Conservation (phyloP, 306 rosid genomes). For the Vicia sativa region DNA sequence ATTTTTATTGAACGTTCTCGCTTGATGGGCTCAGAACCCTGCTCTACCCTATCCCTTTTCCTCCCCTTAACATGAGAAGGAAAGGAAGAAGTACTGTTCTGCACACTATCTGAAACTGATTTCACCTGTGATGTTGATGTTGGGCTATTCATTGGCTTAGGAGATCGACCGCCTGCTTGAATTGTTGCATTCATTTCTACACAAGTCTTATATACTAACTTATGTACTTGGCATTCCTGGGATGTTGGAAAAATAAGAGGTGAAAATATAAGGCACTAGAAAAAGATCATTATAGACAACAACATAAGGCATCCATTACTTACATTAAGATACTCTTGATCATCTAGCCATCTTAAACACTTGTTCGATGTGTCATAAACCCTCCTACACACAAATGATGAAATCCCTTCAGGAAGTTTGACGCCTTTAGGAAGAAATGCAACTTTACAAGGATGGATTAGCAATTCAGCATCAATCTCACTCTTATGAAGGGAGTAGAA, state of each 20-base stretch:
- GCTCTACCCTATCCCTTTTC: slow-evolving; percentile 85
- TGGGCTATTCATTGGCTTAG: slow-evolving; percentile 77
- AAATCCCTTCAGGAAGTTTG: slow-evolving; percentile 73
- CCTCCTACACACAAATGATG: slow-evolving; percentile 83
- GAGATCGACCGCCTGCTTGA: slow-evolving; percentile 86
- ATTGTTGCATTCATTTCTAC: slow-evolving; percentile 78
- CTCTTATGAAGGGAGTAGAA: slow-evolving; percentile 90
- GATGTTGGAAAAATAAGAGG: not conserved
- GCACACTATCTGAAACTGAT: slow-evolving; percentile 73
- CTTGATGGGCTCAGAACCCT: slow-evolving; percentile 61
- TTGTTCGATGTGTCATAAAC: slow-evolving; percentile 78
- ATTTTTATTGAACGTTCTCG: slow-evolving; percentile 58
- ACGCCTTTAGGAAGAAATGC: slow-evolving; percentile 80
- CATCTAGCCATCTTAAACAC: slow-evolving; percentile 39
- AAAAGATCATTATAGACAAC: not conserved
- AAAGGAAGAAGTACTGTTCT: slow-evolving; percentile 62
- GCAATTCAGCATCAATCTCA: slow-evolving; percentile 74
- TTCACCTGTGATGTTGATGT: slow-evolving; percentile 73
- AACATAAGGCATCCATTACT: slow-evolving; percentile 40
- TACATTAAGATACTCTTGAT: slow-evolving; percentile 77
- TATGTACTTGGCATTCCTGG: slow-evolving; percentile 82
- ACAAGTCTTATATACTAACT: slow-evolving; percentile 62
- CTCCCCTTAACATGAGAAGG: slow-evolving; percentile 67
- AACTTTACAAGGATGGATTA: slow-evolving; percentile 93
- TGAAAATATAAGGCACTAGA: slow-evolving; percentile 6